Evolutionary conservation across 1,139 yeast species (phyloP).

Genomic region (Pichia sp.): DNA sequence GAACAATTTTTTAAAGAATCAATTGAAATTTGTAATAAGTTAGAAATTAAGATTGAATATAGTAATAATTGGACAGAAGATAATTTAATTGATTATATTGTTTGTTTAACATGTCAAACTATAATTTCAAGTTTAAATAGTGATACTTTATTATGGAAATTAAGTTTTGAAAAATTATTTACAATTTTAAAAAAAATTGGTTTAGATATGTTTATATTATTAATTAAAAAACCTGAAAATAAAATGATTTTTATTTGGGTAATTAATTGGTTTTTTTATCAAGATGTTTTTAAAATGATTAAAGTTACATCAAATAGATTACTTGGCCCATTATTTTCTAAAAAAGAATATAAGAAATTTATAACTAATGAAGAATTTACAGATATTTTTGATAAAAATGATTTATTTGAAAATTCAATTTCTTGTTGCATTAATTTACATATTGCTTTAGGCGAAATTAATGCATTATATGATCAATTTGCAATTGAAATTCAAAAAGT

Average conservation of each 20-base stretch:
- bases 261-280: conserved; percentile 21
- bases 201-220: conserved; percentile 9
- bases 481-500: conserved; percentile 8
- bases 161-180: conserved; percentile 17
- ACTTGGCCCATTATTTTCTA: conserved; percentile 21
- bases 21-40: conserved; percentile 5
- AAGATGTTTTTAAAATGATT: conserved; percentile 20
- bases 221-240: conserved; percentile 7
- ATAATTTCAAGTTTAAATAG: conserved; percentile 18
- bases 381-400: background rate
- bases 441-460: conserved; percentile 20
- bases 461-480: conserved; percentile 21
- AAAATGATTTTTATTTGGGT: conserved; percentile 14
- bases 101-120: conserved; percentile 16
- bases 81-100: conserved; percentile 14
- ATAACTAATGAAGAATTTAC: background rate
- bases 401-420: conserved; percentile 15
- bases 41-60: conserved; percentile 10
- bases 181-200: conserved; percentile 14
- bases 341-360: conserved; percentile 16
- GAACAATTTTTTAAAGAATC: conserved; percentile 14
- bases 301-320: conserved; percentile 19
- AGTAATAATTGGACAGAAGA: conserved; percentile 3
- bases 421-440: conserved; percentile 19
- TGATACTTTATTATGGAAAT: conserved; percentile 18